Base-by-base conservation (phyloP, 257 asterid species). In the Marsdenia floribunda region DNA sequence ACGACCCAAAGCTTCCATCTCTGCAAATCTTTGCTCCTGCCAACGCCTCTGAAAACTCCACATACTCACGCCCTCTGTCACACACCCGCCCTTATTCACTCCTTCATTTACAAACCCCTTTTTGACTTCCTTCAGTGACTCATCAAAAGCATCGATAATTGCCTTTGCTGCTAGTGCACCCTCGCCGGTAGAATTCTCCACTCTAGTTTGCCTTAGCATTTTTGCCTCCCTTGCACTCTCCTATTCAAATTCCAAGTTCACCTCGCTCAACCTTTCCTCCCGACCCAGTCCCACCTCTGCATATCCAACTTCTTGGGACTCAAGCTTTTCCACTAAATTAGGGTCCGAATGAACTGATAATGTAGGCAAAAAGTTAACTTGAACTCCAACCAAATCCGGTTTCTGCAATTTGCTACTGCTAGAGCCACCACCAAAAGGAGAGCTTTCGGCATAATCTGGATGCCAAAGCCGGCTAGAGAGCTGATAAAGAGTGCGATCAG, bases 401-500 rank as follows among this genome's bases (percentile, higher is more conserved):
- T 37, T 83, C 68, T 64, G 81, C 61, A 68, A 24, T 16, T 65
- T 75, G 35, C 76, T 80, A 16, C 38, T 78, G 61, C 59, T 68
- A 55, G n/a, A n/a, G n/a, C 55, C 29, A 54, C 59, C 65, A 26
- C 19, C 69, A 75, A 90, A 90, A 2, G 96, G 91, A 55, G 93
- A 90, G 15, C 75, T 83, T 40, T 85, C 69, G 29, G 91, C 84
- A 61, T 71, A 82, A 52, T 87, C 91, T 26, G 92, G 90, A 72
- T 89, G 92, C 97, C 97, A 92, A 0, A 92, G 83, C 82, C 70
- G 88, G 50, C 71, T 81, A 1, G 96, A 89, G 37, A 92, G 79
- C 42, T 82, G 87, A 65, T 83, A 87, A 61, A 92, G 87, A 65
- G 87, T 77, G 6, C 91, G 91, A 86, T 89, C 97, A 96, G 38